Conservation (phyloP, 805 yeast genomes). For the Starmerella cellae region DNA sequence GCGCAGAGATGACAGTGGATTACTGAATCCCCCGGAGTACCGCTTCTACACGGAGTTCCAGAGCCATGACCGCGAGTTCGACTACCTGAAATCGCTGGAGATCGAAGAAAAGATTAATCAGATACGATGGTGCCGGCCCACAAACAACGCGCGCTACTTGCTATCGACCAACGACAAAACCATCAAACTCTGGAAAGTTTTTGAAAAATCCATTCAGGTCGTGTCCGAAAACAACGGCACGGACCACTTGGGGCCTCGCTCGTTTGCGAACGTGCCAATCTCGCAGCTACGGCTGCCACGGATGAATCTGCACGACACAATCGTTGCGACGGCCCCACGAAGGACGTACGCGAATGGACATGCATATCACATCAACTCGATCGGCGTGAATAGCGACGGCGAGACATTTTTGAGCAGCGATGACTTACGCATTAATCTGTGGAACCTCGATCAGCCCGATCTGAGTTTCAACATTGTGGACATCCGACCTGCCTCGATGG, state of each 20-base stretch:
- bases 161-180: constrained; percentile 93
- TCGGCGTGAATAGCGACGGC: constrained; percentile 86
- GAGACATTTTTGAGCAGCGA: constrained; percentile 90
- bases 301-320: constrained; percentile 84
- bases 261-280: constrained; percentile 22
- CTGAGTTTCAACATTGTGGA: constrained; percentile 95
- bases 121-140: constrained; percentile 87
- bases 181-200: constrained; percentile 93
- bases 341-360: constrained; percentile 89
- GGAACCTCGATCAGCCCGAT: constrained; percentile 91
- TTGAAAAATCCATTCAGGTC: constrained; percentile 79
- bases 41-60: constrained; percentile 94
- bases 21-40: constrained; percentile 41
- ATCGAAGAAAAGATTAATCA: constrained; percentile 97
- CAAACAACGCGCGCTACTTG: constrained; percentile 79
- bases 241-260: constrained; percentile 29
- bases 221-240: constrained; percentile 82
- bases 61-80: constrained; percentile 97
- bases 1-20: constrained; percentile 6
- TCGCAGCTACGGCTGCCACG: constrained; percentile 62
- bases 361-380: constrained; percentile 94
- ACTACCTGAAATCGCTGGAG: constrained; percentile 86
- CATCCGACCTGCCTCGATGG: constrained; percentile 96
- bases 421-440: constrained; percentile 84
- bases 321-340: constrained; percentile 89